phyloP scores from a whole-genome alignment of 805 yeast genomes.

The Dipodascus albidus region DNA sequence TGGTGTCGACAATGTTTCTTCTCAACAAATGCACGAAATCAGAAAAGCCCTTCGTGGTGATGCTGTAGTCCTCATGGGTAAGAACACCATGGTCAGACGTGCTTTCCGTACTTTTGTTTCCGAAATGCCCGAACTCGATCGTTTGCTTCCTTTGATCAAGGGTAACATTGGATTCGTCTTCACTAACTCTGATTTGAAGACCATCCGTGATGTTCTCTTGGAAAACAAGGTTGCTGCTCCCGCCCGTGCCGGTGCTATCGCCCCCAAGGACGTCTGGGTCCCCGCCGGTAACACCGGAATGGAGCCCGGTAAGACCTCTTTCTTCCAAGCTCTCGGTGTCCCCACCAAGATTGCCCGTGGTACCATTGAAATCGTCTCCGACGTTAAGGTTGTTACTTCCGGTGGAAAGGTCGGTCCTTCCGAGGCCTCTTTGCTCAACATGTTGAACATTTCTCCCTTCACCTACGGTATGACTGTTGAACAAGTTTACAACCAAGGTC shows the following conservation, averaged over 20 bases:
- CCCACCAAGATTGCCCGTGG: constrained; percentile 99
- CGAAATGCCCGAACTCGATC: constrained; percentile 95
- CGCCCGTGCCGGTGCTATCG: constrained; percentile 99
- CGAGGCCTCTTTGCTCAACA: constrained; percentile 96
- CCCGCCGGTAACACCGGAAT: constrained; percentile 99
- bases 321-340: constrained; percentile 99
- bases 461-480: constrained; percentile 95
- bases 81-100: constrained; percentile 99
- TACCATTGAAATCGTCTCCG: constrained; percentile 98
- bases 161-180: constrained; percentile 99
- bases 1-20: constrained; percentile 99
- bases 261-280: constrained; percentile 95
- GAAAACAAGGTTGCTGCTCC: constrained; percentile 99
- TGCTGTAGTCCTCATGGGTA: constrained; percentile 97
- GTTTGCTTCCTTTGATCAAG: constrained; percentile 83
- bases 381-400: constrained; percentile 86
- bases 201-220: constrained; percentile 77
- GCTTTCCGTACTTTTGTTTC: constrained; percentile 92
- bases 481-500: constrained; percentile 98
- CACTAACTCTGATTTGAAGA: constrained; percentile 93
- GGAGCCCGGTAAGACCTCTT: constrained; percentile 99
- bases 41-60: constrained; percentile 93
- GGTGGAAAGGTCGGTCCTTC: constrained; percentile 94
- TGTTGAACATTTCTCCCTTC: constrained; percentile 99
- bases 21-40: constrained; percentile 99